These are phyloP conservation scores for Corymbia maculata DNA, from an alignment of 345 rosid species.

Conservation along the genomic window DNA sequence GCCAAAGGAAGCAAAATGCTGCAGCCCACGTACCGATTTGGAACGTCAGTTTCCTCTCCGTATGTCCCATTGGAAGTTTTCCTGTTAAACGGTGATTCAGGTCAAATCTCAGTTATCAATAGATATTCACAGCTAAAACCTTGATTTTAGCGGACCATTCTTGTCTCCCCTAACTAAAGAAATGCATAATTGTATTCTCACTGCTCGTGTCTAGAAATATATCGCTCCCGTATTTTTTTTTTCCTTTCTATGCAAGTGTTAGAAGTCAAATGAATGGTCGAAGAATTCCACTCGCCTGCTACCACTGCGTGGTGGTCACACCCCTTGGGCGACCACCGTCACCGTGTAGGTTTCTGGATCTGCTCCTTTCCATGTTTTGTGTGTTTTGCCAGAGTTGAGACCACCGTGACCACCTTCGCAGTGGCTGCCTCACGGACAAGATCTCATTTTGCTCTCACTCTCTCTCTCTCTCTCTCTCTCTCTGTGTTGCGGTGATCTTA, in stretches of 20 bases:
- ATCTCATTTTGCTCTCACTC: not conserved
- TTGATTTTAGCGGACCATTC: not conserved
- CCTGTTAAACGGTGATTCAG: constrained; percentile 81
- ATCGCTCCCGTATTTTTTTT: not conserved
- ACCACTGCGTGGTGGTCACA: not conserved
- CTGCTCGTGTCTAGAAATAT: not conserved
- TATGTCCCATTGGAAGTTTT: constrained; percentile 79
- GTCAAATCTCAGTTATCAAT: constrained; percentile 69
- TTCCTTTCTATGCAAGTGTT: not conserved
- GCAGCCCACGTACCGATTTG: constrained; percentile 87
- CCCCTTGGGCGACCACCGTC: not conserved
- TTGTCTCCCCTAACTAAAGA: not conserved
- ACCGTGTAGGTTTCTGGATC: not conserved
- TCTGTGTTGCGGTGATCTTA: not conserved
- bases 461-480: not conserved
- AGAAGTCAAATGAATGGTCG: not conserved
- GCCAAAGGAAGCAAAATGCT: constrained; percentile 65
- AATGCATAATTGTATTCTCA: not conserved
- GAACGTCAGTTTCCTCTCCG: constrained; percentile 50
- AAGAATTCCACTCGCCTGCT: not conserved
- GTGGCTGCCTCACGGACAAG: rapidly evolving
- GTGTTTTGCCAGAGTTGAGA: not conserved
- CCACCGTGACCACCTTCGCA: not conserved
- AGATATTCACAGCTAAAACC: constrained; percentile 34
- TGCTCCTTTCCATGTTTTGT: not conserved